Percentiles rank a stretch among this genome's conserved stretches.
Evolutionary conservation across 345 rosid genomes (phyloP).

Genomic region (Ceriops zippeliana): DNA sequence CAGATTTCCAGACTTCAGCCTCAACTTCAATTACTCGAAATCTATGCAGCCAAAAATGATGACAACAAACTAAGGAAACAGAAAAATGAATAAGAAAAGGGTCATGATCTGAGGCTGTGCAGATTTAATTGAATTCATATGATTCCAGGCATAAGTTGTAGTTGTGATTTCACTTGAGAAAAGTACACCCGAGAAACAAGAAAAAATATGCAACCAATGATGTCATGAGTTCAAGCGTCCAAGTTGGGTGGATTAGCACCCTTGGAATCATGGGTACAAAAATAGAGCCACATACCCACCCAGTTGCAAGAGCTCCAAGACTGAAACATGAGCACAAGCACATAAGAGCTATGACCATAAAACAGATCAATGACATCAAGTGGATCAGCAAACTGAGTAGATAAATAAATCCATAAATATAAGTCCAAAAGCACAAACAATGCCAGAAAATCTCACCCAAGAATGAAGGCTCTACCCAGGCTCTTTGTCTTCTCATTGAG

Average conservation of each 20-base stretch:
- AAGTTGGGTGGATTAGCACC: slow-evolving; percentile 61
- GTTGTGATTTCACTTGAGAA: slow-evolving; percentile 56
- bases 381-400: neutral
- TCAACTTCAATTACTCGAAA: no score
- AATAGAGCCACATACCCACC: slow-evolving; percentile 84
- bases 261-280: slow-evolving; percentile 83
- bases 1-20: neutral
- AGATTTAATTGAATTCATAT: neutral
- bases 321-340: slow-evolving; percentile 34
- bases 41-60: no score
- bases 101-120: neutral
- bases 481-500: slow-evolving; percentile 90
- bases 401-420: no score
- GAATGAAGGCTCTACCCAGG: slow-evolving; percentile 69
- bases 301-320: slow-evolving; percentile 68
- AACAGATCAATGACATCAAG: neutral
- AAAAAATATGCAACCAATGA: slow-evolving; percentile 70
- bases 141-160: neutral
- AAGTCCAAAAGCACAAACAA: neutral
- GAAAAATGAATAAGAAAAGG: no score
- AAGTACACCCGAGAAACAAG: slow-evolving; percentile 85
- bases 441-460: slow-evolving; percentile 46
- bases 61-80: no score
- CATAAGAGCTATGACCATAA: neutral
- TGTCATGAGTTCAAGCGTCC: slow-evolving; percentile 95